Percentiles rank a stretch among this genome's conserved stretches.
phyloP scores from a whole-genome alignment of 495 filamentous ascomycete species.

The Aspergillus taichungensis region DNA sequence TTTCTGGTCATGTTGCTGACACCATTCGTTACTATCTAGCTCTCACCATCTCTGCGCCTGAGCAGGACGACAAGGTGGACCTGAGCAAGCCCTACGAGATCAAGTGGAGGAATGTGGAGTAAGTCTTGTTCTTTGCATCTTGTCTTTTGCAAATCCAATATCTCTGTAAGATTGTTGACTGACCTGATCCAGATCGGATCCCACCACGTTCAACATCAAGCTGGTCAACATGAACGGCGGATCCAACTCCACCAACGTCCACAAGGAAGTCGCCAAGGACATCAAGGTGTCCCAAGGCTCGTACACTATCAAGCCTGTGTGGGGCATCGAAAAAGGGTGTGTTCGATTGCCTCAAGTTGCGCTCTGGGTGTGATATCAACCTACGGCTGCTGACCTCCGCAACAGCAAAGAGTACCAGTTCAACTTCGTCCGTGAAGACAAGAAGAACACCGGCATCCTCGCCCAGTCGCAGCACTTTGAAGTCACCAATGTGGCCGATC shows the following conservation, averaged over 20 bases:
- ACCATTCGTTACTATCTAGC: slow-evolving; percentile 1
- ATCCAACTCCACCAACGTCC: slow-evolving; percentile 12
- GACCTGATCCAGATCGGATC: slow-evolving; percentile 15
- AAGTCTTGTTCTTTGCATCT: not conserved
- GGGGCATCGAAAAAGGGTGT: slow-evolving; percentile 16
- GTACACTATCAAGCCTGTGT: slow-evolving; percentile 13
- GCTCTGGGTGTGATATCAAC: not conserved
- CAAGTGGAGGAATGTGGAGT: slow-evolving; percentile 11
- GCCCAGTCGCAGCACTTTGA: slow-evolving; percentile 26
- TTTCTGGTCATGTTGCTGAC: slow-evolving; percentile 9
- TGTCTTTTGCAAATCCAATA: not conserved
- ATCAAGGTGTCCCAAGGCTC: slow-evolving; percentile 14
- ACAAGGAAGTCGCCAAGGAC: slow-evolving; percentile 27
- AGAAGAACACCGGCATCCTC: slow-evolving; percentile 24
- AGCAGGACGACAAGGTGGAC: slow-evolving; percentile 11
- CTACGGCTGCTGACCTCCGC: not conserved
- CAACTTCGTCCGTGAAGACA: slow-evolving; percentile 20
- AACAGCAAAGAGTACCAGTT: slow-evolving; percentile 24
- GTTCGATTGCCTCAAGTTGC: not conserved
- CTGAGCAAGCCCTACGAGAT: slow-evolving; percentile 15
- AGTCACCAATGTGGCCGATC: slow-evolving; percentile 14
- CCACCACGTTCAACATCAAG: slow-evolving; percentile 15
- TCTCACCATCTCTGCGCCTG: slow-evolving; percentile 11
- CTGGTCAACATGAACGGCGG: slow-evolving; percentile 19
- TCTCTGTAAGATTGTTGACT: not conserved